Percentiles rank a stretch among this genome's conserved stretches.
These are phyloP conservation scores for Naganishia kalamii DNA, from an alignment of 768 basidiomycete species.

Conservation along the genomic window DNA sequence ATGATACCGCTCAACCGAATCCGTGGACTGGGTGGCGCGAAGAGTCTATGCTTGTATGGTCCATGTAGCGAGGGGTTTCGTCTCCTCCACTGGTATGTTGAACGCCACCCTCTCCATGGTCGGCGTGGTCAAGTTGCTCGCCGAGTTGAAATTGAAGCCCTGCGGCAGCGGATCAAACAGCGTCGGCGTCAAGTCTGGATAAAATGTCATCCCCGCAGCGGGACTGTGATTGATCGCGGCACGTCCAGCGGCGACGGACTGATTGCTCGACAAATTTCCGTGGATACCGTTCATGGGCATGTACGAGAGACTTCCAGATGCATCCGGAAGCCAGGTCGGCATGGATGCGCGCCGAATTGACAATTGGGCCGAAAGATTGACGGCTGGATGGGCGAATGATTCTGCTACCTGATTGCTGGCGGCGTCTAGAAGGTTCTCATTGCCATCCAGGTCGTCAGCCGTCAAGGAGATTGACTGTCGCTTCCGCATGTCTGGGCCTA, in stretches of 20 bases:
- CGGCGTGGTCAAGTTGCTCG: not conserved
- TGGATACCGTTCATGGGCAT: not conserved
- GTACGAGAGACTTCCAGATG: not conserved
- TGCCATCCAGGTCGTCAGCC: not conserved
- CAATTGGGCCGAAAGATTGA: not conserved
- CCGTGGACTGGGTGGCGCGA: not conserved
- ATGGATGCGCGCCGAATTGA: not conserved
- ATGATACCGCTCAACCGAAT: not conserved
- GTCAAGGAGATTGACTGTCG: conserved; percentile 12
- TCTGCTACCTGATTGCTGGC: not conserved
- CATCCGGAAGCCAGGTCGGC: not conserved
- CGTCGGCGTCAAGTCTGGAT: not conserved
- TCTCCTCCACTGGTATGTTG: not conserved
- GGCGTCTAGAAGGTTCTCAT: not conserved
- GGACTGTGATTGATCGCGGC: not conserved
- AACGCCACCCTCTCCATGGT: not conserved
- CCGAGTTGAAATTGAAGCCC: not conserved
- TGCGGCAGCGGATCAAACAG: not conserved
- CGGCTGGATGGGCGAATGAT: not conserved
- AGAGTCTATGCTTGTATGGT: not conserved
- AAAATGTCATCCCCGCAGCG: not conserved
- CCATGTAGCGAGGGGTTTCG: not conserved
- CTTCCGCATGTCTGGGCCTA: conserved; percentile 31
- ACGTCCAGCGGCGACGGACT: not conserved
- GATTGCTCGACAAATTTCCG: not conserved